Percentiles rank a stretch among this genome's conserved stretches.
Conservation (phyloP, 345 rosid species). For the Eutrema japonicum region DNA sequence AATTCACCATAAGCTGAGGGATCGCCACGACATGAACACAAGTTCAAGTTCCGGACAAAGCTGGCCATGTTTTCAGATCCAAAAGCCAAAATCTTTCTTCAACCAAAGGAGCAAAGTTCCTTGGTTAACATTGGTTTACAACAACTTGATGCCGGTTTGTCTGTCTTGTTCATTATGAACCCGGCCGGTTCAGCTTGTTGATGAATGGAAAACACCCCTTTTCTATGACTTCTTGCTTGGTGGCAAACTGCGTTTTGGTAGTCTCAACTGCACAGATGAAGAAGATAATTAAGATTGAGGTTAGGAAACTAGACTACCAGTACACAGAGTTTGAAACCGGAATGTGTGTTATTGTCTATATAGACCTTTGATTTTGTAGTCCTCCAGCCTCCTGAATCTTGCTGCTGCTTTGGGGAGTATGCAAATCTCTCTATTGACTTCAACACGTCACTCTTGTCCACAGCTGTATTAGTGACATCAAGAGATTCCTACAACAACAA, state of each 20-base stretch:
- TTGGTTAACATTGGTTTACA: neutral
- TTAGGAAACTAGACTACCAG: slow-evolving; percentile 18
- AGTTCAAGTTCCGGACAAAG: too few relatives aligned
- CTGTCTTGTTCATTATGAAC: neutral
- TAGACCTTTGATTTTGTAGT: slow-evolving; percentile 76
- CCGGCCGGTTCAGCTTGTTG: slow-evolving; percentile 13
- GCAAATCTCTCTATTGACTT: slow-evolving; percentile 64
- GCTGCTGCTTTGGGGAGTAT: slow-evolving; percentile 52
- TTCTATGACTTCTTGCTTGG: slow-evolving; percentile 24
- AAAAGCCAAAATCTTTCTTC: too few relatives aligned
- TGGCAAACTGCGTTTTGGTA: slow-evolving; percentile 50
- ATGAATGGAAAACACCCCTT: neutral
- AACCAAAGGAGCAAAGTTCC: too few relatives aligned
- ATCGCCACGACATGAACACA: too few relatives aligned
- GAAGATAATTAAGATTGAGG: slow-evolving; percentile 1
- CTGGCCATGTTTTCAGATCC: too few relatives aligned
- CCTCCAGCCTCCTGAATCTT: slow-evolving; percentile 75
- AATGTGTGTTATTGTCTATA: slow-evolving; percentile 6
- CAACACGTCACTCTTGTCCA: slow-evolving; percentile 47
- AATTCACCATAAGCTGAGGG: too few relatives aligned
- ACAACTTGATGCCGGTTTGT: neutral
- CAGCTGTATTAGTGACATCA: slow-evolving; percentile 24
- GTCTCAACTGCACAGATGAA: slow-evolving; percentile 55
- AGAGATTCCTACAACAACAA: slow-evolving; percentile 46
- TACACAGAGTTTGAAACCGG: slow-evolving; percentile 23